Base-by-base conservation (phyloP, 2,329 filamentous ascomycete genomes). In the Penicillium sp. region DNA sequence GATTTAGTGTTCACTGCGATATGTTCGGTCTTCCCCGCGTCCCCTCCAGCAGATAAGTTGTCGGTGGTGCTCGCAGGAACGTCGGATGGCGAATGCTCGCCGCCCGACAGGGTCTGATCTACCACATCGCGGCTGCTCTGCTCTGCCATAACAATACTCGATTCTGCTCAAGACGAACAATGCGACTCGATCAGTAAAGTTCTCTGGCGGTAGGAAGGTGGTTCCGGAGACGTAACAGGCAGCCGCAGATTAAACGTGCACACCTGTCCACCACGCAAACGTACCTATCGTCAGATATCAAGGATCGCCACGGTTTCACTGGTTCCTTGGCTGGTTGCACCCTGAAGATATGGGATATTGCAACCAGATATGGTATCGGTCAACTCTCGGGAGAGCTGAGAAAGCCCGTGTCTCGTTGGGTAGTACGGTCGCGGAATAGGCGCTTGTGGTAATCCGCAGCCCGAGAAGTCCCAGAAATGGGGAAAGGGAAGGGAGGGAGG, bases 131-230 rank as follows among this genome's bases (percentile, higher is more conserved):
- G 84, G 82, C 78, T 80, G 72, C 77, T 83, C 83, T 84, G 82
- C 83, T 86, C 84, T 86, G 85, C 85, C 85, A 87, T 87, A 86
- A 87, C 85, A 87, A 83, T 78, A 74, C 78, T 75, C 74, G 77
- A 73, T 73, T 74, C 80, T 82, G 75, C 58, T 51, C 51, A 58
- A 47, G 59, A 57, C 50, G 57, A 51, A 57, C 51, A 62, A 59
- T 65, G 66, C 63, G 63, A 69, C 63, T 70, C 55, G 59, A 63
- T 74, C 66, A 74, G 71, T 68, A 56, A 57, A 60, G 53, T 47
- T 52, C 57, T 61, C 59, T 59, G 49, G 59, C 60, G 57, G 47
- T 51, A 55, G 53, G 58, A 59, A 58, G 50, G 59, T 42, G 50
- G 65, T 56, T 53, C 40, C 51, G 45, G 53, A 50, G 54, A 34